A percentile compares a stretch with the other conserved stretches of the same genome.
phyloP scores from a whole-genome alignment of 129 eudicot genomes.

The Flaveria sonorensis region DNA sequence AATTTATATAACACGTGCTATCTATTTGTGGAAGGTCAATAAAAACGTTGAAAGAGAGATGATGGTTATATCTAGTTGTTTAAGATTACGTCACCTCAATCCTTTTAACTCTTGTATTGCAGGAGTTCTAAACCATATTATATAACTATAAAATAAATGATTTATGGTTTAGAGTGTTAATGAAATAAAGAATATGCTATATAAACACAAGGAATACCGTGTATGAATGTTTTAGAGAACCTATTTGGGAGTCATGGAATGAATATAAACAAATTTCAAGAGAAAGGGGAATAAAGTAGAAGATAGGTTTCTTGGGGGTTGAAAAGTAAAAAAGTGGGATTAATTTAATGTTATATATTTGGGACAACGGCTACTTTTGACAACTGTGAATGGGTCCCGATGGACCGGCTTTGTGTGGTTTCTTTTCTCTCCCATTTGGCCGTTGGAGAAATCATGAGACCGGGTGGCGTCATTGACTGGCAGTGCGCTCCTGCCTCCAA shows the following conservation, averaged over 20 bases:
- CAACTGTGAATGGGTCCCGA: constrained; percentile 29
- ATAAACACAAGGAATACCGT: background rate
- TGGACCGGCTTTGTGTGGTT: constrained; percentile 11
- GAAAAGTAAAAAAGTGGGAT: constrained; percentile 6
- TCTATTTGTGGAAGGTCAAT: too few species aligned
- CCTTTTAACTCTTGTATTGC: background rate
- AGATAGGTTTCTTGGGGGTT: constrained; percentile 29
- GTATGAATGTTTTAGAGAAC: background rate
- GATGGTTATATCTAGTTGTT: background rate
- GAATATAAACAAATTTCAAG: constrained; percentile 8
- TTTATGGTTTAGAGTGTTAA: background rate
- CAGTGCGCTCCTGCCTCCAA: constrained; percentile 37
- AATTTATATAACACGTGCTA: too few species aligned
- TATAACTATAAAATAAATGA: background rate
- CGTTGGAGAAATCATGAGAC: constrained; percentile 24
- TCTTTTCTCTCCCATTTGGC: constrained; percentile 35
- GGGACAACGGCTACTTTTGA: constrained; percentile 47
- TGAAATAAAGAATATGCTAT: constrained; percentile 1
- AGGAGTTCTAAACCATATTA: background rate
- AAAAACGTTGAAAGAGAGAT: too few species aligned
- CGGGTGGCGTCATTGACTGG: constrained; percentile 9
- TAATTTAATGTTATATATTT: constrained; percentile 17
- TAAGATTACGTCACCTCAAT: background rate
- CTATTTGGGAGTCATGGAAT: background rate
- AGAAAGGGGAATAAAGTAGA: constrained; percentile 28